Conservation (phyloP, 306 rosid genomes). For the Vachellia collinsii region DNA sequence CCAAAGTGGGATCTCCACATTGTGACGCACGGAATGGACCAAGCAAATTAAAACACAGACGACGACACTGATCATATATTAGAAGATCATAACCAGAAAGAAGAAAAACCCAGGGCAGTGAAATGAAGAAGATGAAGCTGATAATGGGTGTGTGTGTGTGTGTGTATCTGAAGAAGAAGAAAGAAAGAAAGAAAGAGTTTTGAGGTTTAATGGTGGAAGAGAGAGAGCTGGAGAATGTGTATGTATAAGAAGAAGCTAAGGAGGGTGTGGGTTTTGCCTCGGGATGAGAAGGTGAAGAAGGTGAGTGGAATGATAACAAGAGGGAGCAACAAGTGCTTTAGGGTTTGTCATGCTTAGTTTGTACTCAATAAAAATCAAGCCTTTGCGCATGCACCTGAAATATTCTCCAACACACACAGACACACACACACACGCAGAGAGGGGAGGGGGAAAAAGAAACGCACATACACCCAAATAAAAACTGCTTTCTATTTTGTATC, state of each 20-base stretch:
- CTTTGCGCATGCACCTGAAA: slow-evolving; percentile 94
- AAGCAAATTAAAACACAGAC: background rate
- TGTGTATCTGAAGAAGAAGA: background rate
- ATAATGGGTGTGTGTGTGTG: background rate
- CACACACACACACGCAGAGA: background rate
- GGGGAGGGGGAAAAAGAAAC: slow-evolving; percentile 24
- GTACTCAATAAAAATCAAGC: slow-evolving; percentile 75
- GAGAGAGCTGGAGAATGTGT: slow-evolving; percentile 31
- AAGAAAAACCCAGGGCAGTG: background rate
- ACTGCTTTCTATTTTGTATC: slow-evolving; percentile 53
- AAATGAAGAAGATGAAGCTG: background rate
- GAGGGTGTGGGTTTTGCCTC: slow-evolving; percentile 61
- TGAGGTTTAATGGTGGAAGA: background rate
- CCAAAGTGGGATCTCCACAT: slow-evolving; percentile 53
- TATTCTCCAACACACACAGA: slow-evolving; percentile 58
- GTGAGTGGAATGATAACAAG: slow-evolving; percentile 99
- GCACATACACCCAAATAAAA: slow-evolving; percentile 54
- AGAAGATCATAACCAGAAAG: background rate
- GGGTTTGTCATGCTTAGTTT: slow-evolving; percentile 95
- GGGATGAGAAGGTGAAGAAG: slow-evolving; percentile 88
- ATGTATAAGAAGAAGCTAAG: slow-evolving; percentile 49
- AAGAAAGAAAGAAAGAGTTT: background rate
- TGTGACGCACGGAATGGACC: slow-evolving; percentile 34
- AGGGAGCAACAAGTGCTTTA: slow-evolving; percentile 89
- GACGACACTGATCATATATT: no score